Conservation (phyloP, 1,284 basidiomycete genomes). For the Leccinum solheimii region DNA sequence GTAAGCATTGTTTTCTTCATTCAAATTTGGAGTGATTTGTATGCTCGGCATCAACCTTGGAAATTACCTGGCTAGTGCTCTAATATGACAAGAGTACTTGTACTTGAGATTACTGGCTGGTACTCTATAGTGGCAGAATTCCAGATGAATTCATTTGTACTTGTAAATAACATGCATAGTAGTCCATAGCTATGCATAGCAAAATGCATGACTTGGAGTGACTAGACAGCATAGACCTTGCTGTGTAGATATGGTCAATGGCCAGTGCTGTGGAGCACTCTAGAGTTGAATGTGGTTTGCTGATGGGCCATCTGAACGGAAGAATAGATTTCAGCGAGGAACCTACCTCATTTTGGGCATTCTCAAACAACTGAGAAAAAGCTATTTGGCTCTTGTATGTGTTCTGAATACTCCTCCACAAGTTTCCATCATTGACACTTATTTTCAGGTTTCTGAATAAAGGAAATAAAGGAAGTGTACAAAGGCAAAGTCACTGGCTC, state of each 20-base stretch:
- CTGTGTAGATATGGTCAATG: not conserved
- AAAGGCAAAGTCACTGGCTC: too few species aligned
- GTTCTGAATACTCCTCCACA: too few species aligned
- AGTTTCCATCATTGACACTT: too few species aligned
- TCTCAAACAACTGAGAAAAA: too few species aligned
- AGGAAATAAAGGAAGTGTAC: too few species aligned
- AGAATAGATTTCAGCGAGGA: too few species aligned
- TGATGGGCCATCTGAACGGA: not conserved
- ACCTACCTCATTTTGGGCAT: too few species aligned
- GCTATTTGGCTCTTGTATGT: too few species aligned
- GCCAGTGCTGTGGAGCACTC: not conserved
- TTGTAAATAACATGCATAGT: not conserved
- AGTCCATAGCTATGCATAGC: not conserved
- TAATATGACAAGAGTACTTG: not conserved
- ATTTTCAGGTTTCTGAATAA: too few species aligned
- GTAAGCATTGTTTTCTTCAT: not conserved
- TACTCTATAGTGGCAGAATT: not conserved
- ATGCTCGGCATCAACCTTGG: not conserved
- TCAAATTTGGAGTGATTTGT: not conserved
- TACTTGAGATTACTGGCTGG: not conserved
- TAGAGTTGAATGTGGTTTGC: not conserved
- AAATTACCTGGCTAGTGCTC: not conserved
- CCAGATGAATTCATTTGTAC: not conserved
- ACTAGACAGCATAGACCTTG: not conserved
- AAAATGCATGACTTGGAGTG: not conserved